Evolutionary conservation across 108 stramenopile species (phyloP), one percentile per base, ranked within the genome.

Genomic region (Nitzschia sp.): DNA sequence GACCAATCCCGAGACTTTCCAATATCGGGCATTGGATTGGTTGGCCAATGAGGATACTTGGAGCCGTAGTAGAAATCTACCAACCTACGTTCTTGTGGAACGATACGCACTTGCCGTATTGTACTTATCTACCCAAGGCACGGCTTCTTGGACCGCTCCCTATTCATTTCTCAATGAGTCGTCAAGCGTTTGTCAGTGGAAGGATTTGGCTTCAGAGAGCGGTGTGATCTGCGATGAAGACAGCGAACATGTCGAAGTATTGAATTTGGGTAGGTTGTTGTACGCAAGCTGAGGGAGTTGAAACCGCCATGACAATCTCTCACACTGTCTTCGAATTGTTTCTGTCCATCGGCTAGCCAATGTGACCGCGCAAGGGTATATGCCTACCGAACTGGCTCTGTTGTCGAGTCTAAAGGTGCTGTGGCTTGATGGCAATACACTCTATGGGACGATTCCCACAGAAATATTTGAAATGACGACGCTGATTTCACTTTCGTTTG

Each of bases 341-440:
- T n/a, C n/a, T n/a, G n/a, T n/a, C n/a, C n/a, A n/a, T n/a, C n/a
- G n/a, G n/a, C n/a, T n/a, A n/a, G n/a, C n/a, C n/a, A n/a, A n/a
- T n/a, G n/a, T n/a, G n/a, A n/a, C n/a, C n/a, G n/a, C n/a, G n/a
- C n/a, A n/a, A n/a, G n/a, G n/a, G n/a, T n/a, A n/a, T n/a, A 53
- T 66, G 15, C 64, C 64, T 23, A 30, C 26, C 29, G 64, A 66
- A 29, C 31, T 66, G 18, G 17, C 25, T 3, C 29, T 66, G 27
- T 45, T 66, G 1, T 29, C 30, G 19, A 25, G 23, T 25, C 29
- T 66, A 5, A 21, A 4, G 2, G 17, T 19, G 5, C 9, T 64
- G 21, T 71, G 70, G 29, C 54, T 81, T 66, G 78, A 75, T 29
- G 45, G 27, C 13, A 45, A 45, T 26, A 19, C 38, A 4, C 28